Base-by-base conservation (phyloP, 352 stramenopile species). In the Albugo candida region DNA sequence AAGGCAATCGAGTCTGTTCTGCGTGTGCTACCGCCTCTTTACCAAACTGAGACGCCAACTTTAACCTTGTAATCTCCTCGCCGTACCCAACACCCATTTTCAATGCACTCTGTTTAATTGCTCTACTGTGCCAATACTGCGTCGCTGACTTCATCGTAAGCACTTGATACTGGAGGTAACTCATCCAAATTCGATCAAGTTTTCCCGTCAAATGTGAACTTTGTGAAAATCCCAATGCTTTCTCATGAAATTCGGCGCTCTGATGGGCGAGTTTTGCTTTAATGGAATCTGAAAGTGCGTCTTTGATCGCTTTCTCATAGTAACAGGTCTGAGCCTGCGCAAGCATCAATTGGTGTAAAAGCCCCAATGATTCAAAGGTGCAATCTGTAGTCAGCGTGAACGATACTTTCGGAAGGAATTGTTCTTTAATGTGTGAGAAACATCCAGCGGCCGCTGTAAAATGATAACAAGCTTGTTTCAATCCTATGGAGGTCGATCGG, bases 271-370 rank as follows among this genome's bases (percentile, higher is more conserved):
- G 59, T 49, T 87, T 92, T 17, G 78, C 65, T 61, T 87, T 84
- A 49, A 92, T 72, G 11, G 53, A 65, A 50, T 85, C 65, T 40
- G 84, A 85, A 66, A 84, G 81, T 46, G 75, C 61, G 57, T 95
- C 82, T 45, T 86, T 88, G 24, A 94, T 82, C 16, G 81, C 71
- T 54, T 95, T 95, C 53, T 94, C 79, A 54, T 93, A 95, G 48
- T 93, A 93, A 47, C 81, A 93, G n/a, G 80, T 79, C 51, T 92
- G 78, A 18, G 75, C 75, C 55, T 92, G 78, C 13, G 75, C 78
- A 14, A 92, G 61, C 75, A 92, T 86, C 44, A 92, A 61, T 40
- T 65, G 56, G 27, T 55, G 64, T 13, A 85, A 61, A 48, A 92
- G 63, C n/a, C 61, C 58, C n/a, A 88, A 64, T 1, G 72, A 72